A percentile compares a stretch with the other conserved stretches of the same genome.
phyloP scores from a whole-genome alignment of 768 basidiomycete species.

The Mycena metata region DNA sequence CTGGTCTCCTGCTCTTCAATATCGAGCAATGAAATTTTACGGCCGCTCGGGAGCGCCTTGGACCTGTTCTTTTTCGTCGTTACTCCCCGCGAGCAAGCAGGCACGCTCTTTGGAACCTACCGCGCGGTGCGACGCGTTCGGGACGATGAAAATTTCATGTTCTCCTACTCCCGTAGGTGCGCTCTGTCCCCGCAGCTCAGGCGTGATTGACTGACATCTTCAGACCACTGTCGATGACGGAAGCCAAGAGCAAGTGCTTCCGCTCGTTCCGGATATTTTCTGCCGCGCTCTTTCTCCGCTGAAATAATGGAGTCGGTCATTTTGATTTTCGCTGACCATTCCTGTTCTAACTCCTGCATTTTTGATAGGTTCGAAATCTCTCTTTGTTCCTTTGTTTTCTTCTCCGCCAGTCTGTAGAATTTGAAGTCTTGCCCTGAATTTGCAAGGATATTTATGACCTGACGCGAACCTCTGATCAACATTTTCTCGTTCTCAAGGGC shows the following conservation, averaged over 20 bases:
- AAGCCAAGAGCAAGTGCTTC: too few relatives aligned
- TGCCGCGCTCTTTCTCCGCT: neutral
- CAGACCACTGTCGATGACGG: neutral
- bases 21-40: slow-evolving; percentile 1
- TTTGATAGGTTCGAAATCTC: neutral
- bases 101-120: slow-evolving; percentile 12
- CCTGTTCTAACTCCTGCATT: neutral
- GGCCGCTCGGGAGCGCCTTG: slow-evolving; percentile 2
- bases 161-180: slow-evolving; percentile 1
- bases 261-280: neutral
- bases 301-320: neutral
- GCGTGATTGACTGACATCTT: slow-evolving; percentile 1
- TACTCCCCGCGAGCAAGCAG: too few relatives aligned
- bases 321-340: neutral
- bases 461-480: too few relatives aligned
- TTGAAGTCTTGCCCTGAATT: neutral
- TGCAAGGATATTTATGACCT: too few relatives aligned
- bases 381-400: neutral
- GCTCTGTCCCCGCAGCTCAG: slow-evolving; percentile 9
- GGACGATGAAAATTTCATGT: neutral
- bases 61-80: neutral
- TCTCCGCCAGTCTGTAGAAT: slow-evolving; percentile 1
- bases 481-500: too few relatives aligned
- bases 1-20: neutral
- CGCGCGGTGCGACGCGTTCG: slow-evolving; percentile 10